These are phyloP conservation scores for Purpureocillium lavendulum DNA, from an alignment of 2,329 filamentous ascomycete species.

Conservation along the genomic window DNA sequence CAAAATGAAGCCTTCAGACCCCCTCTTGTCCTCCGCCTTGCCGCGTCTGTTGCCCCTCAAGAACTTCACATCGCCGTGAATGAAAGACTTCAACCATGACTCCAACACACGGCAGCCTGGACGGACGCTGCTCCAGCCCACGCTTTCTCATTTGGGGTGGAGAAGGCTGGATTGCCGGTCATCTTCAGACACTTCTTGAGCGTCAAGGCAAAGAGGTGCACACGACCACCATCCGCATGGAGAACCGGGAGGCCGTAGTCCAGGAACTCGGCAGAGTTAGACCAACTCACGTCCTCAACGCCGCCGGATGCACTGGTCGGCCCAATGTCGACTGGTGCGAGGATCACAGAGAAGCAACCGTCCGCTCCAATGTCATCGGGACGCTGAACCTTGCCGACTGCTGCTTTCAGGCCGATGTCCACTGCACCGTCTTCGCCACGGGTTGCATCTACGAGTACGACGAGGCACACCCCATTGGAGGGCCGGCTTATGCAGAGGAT, in stretches of 20 bases:
- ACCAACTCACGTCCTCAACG: conserved; percentile 60
- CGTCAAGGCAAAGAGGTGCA: conserved; percentile 52
- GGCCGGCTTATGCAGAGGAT: conserved; percentile 51
- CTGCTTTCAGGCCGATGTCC: conserved; percentile 50
- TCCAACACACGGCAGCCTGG: too few relatives aligned
- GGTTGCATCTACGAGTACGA: conserved; percentile 62
- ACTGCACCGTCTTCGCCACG: conserved; percentile 58
- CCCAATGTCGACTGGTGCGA: conserved; percentile 68
- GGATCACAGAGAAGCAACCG: conserved; percentile 58
- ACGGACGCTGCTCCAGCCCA: too few relatives aligned
- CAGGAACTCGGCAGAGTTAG: conserved; percentile 48
- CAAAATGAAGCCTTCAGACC: too few relatives aligned
- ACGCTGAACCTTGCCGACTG: conserved; percentile 54
- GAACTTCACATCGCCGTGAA: too few relatives aligned
- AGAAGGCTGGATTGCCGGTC: conserved; percentile 54
- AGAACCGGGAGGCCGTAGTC: conserved; percentile 49
- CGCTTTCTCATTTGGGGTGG: conserved; percentile 59
- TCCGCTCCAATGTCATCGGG: conserved; percentile 59
- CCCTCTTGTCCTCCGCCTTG: too few relatives aligned
- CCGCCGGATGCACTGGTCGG: conserved; percentile 56
- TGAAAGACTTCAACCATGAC: too few relatives aligned
- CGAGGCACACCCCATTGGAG: conserved; percentile 49
- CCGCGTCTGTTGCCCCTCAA: too few relatives aligned
- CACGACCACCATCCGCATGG: conserved; percentile 56
- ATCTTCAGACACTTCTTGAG: conserved; percentile 50